Evolutionary conservation across 805 yeast genomes (phyloP).

Genomic region (Torulaspora gathmanii): DNA sequence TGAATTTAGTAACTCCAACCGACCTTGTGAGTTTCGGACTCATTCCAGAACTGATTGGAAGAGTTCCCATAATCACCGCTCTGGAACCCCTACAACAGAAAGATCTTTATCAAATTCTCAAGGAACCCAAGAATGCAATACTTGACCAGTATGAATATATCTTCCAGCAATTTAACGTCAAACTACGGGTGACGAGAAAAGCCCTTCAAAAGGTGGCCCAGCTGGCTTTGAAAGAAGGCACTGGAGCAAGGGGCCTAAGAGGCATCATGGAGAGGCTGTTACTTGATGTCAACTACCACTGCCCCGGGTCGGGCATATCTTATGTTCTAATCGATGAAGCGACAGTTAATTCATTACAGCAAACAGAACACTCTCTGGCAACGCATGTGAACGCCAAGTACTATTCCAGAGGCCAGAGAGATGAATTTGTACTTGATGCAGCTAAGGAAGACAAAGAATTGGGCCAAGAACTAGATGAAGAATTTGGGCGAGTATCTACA

Average conservation of each 20-base stretch:
- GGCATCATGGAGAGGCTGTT: constrained; percentile 51
- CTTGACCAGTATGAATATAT: constrained; percentile 50
- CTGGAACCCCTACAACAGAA: constrained; percentile 42
- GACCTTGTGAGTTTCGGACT: constrained; percentile 51
- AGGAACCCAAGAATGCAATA: constrained; percentile 53
- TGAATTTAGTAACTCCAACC: constrained; percentile 45
- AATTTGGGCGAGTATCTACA: constrained; percentile 29
- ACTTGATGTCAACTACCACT: constrained; percentile 50
- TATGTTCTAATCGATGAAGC: constrained; percentile 46
- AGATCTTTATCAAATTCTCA: constrained; percentile 47
- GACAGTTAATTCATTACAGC: constrained; percentile 40
- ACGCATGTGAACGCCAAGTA: constrained; percentile 40
- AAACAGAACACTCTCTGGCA: constrained; percentile 31
- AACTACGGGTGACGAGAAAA: constrained; percentile 44
- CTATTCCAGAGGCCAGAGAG: constrained; percentile 43
- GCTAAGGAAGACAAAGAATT: constrained; percentile 41
- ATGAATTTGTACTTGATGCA: constrained; percentile 40
- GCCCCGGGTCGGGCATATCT: constrained; percentile 52
- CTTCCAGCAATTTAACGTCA: constrained; percentile 50
- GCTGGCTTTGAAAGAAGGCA: constrained; percentile 47
- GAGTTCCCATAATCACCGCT: constrained; percentile 53
- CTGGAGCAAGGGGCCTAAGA: constrained; percentile 59
- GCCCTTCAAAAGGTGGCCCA: constrained; percentile 48
- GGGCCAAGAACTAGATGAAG: constrained; percentile 35
- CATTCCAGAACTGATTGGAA: constrained; percentile 57